These are phyloP conservation scores for Danielozyma ontarioensis DNA, from an alignment of 805 yeast genomes.

Conservation along the genomic window DNA sequence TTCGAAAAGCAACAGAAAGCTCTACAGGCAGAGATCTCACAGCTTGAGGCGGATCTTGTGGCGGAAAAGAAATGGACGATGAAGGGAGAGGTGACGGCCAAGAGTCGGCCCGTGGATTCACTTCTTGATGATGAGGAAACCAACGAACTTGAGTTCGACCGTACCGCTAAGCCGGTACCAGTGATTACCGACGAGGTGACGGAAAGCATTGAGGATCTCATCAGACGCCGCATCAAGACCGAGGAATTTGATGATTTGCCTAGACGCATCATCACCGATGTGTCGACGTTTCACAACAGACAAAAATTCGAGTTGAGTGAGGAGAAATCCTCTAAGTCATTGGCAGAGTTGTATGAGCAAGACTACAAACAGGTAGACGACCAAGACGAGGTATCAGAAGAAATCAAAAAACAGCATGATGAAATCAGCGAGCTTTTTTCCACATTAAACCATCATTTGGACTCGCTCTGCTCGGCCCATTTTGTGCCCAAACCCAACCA, in stretches of 20 bases:
- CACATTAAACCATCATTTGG: constrained; percentile 64
- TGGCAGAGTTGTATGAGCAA: constrained; percentile 90
- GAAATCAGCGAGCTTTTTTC: constrained; percentile 68
- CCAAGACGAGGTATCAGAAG: constrained; percentile 52
- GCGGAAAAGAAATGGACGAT: constrained; percentile 92
- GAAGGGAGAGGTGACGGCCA: constrained; percentile 85
- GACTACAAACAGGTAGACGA: constrained; percentile 51
- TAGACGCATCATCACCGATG: constrained; percentile 61
- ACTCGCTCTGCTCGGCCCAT: constrained; percentile 90
- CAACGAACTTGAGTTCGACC: constrained; percentile 74
- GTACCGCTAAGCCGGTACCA: constrained; percentile 94
- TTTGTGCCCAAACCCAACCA: constrained; percentile 88
- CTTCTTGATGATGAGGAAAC: constrained; percentile 58
- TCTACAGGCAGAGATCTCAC: constrained; percentile 70
- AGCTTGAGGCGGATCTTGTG: constrained; percentile 79
- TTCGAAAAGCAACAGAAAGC: constrained; percentile 79
- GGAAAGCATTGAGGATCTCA: constrained; percentile 81
- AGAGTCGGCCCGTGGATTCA: constrained; percentile 80
- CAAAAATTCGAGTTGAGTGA: constrained; percentile 69
- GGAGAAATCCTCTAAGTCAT: constrained; percentile 76
- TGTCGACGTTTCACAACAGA: constrained; percentile 48
- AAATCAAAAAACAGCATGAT: constrained; percentile 65
- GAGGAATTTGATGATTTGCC: constrained; percentile 82
- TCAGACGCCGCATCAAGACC: constrained; percentile 71
- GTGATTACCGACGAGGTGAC: constrained; percentile 87